Evolutionary conservation across 2,329 filamentous ascomycete species (phyloP).

Genomic region (Beauveria bassiana): DNA sequence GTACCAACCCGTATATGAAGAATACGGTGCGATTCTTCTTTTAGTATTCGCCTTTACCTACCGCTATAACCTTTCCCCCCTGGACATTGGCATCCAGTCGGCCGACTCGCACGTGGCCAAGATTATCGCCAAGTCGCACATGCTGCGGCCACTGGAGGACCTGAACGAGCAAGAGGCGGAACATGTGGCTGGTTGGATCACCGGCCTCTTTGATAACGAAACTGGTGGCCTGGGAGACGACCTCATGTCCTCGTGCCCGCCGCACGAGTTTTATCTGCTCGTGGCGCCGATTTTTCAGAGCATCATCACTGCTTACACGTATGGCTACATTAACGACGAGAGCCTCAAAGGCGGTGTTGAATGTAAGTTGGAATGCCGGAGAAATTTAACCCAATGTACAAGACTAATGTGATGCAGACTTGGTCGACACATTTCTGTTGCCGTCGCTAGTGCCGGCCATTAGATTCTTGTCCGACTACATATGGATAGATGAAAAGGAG

Average conservation of each 20-base stretch:
- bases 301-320: conserved; percentile 62
- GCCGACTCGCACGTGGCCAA: conserved; percentile 61
- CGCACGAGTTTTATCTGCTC: conserved; percentile 74
- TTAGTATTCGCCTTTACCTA: conserved; percentile 68
- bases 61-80: conserved; percentile 58
- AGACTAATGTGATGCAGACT: conserved; percentile 38
- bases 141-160: conserved; percentile 49
- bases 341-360: conserved; percentile 68
- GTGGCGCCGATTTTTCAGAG: conserved; percentile 71
- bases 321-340: conserved; percentile 58
- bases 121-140: conserved; percentile 52
- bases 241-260: conserved; percentile 71
- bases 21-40: conserved; percentile 71
- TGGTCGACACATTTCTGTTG: conserved; percentile 73
- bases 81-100: conserved; percentile 55
- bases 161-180: conserved; percentile 56
- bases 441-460: conserved; percentile 70
- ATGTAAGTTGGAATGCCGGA: conserved; percentile 41
- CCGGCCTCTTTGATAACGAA: conserved; percentile 68
- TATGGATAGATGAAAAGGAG: conserved; percentile 59
- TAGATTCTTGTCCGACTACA: conserved; percentile 61
- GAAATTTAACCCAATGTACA: neutral
- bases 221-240: conserved; percentile 69
- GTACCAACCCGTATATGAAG: conserved; percentile 79
- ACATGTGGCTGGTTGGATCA: conserved; percentile 67